Base-by-base conservation (phyloP, 2,329 filamentous ascomycete genomes). In the Setomelanomma holmii region DNA sequence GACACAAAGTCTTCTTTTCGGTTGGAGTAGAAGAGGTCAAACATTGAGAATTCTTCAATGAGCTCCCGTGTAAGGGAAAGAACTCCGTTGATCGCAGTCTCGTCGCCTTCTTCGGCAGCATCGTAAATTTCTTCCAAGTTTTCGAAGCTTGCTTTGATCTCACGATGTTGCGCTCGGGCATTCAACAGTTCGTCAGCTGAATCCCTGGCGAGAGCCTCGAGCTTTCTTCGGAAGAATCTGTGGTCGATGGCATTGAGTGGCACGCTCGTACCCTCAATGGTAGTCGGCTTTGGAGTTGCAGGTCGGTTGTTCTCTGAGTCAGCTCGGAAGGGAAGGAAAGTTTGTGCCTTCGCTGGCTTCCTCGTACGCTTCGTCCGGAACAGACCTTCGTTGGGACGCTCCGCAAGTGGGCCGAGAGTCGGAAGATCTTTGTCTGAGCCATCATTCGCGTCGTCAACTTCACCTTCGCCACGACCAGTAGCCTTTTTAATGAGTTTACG, bases 21-120 rank as follows among this genome's bases (percentile, higher is more conserved):
- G 76, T 63, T 80, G 58, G 44, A 69, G 66, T 84, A 88, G 68
- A 88, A 86, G 3, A 81, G 75, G 43, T 82, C 80, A 55, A 86
- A 86, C 8, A 80, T 80, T 6, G 82, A 78, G 62, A 88, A 89
- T 51, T 86, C 84, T 46, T 84, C 80, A 36, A 86, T 75, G 51
- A 88, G 75, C 51, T 80, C 79, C 54, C 82, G 78, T 0, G 84
- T 84, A 53, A 83, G 82, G 42, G 85, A 82, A 12, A 87, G 75
- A 79, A 84, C 87, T 43, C 84, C 80, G 34, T 81, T 77, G 5
- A 78, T 77, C 3, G 81, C 80, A 35, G 79, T 75, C 20, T 77
- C 68, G 22, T 84, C 76, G 8, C 82, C 82, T 19, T 72, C 69
- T 55, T 82, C 78, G 52, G 84, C 76, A 14, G 66, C 74, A 10